phyloP scores from a whole-genome alignment of 2,329 filamentous ascomycete genomes.

The Xylaria sp. region DNA sequence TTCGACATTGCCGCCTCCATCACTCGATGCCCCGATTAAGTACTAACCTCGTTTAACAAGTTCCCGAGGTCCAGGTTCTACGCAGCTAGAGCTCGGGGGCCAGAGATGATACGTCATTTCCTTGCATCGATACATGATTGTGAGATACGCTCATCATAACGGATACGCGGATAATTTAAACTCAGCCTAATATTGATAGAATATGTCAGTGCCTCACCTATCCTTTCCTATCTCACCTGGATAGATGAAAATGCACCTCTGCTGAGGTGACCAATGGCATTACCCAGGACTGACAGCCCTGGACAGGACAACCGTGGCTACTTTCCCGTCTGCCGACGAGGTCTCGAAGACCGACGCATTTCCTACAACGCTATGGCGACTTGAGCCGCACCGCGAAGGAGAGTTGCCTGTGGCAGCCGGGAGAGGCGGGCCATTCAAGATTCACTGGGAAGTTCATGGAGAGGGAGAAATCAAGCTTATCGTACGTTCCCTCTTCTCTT shows the following conservation, averaged over 20 bases:
- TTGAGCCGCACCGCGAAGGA: constrained; percentile 72
- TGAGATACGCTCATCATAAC: background rate
- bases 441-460: constrained; percentile 85
- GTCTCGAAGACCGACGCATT: constrained; percentile 69
- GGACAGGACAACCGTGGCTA: constrained; percentile 21
- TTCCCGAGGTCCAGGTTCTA: background rate
- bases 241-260: background rate
- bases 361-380: constrained; percentile 72
- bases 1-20: background rate
- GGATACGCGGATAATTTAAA: background rate
- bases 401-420: constrained; percentile 71
- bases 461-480: constrained; percentile 76
- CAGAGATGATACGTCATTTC: background rate
- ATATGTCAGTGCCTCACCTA: constrained; percentile 21
- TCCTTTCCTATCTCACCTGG: background rate
- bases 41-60: background rate
- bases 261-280: background rate
- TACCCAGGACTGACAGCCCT: constrained; percentile 2
- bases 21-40: background rate
- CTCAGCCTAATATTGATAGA: background rate
- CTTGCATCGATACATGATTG: background rate
- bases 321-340: constrained; percentile 46
- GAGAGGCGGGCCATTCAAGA: constrained; percentile 78
- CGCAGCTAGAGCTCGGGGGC: too few relatives aligned
- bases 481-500: constrained; percentile 61